Base-by-base conservation (phyloP, 345 rosid species). In the Gossypium anomalum region DNA sequence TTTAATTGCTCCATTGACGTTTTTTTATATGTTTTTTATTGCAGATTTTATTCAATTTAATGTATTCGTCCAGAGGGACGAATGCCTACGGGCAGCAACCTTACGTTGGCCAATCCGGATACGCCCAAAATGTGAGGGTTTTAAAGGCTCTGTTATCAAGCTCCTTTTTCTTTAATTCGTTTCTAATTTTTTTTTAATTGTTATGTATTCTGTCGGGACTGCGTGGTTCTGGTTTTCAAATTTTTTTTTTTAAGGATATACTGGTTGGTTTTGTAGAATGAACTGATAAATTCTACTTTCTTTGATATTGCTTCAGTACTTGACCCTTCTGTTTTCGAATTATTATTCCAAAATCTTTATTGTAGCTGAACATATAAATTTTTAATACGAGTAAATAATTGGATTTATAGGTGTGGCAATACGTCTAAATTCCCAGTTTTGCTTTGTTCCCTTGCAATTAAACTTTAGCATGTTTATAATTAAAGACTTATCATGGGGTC, bases 41-140 rank as follows among this genome's bases (percentile, higher is more conserved):
- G 69, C 72, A 75, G 82, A 53, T 59, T 63, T 75, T 38, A 13
- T 65, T 63, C 51, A 16, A 13, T 67, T 72, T 73, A 67, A 63
- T 12, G 99, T 91, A 89, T 80, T 81, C 89, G 7, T 84, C 96
- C 17, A 88, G 99, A 88, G 98, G 93, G 38, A 76, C 80, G 41
- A 81, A 79, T 84, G 90, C 94, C 8, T 91, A 86, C 65, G 97
- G 97, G 34, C 97, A 93, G 74, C 92, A 86, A 58, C 49, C 89
- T 1, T 93, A 90, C 62, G 84, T 87, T 65, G 85, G 86, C 5
- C 97, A 91, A 78, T 92, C 97, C 44, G 92, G 89, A n/a, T 95
- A 91, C 74, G 84, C 77, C 44, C 97, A 91, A 76, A 91, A 87
- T 79, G 98, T 93, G 80, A 91, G 98, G 73, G 23, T 57, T 34